These are phyloP conservation scores for Schizopora paradoxa DNA, from an alignment of 1,284 basidiomycete species.

Conservation along the genomic window DNA sequence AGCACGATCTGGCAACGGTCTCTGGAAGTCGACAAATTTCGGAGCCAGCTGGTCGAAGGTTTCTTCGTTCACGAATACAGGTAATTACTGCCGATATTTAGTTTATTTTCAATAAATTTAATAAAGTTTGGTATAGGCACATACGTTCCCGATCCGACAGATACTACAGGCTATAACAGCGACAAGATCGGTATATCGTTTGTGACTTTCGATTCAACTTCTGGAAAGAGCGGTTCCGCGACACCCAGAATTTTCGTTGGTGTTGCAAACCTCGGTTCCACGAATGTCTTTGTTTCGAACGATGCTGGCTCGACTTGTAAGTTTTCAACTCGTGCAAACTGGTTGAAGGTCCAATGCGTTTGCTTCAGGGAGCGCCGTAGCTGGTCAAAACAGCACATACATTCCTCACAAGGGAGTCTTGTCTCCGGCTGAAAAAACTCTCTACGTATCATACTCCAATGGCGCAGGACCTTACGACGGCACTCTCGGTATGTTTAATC, in stretches of 20 bases:
- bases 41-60: conserved; percentile 54
- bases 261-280: conserved; percentile 49
- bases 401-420: conserved; percentile 63
- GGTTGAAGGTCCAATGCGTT: not conserved
- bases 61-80: conserved; percentile 48
- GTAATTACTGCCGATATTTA: conserved; percentile 25
- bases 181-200: conserved; percentile 56
- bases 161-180: conserved; percentile 49
- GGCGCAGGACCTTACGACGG: conserved; percentile 53
- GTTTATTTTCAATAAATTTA: not conserved
- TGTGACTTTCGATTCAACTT: conserved; percentile 60
- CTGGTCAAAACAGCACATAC: conserved; percentile 52
- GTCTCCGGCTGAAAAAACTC: conserved; percentile 47
- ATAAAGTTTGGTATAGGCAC: conserved; percentile 35
- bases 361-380: conserved; percentile 45
- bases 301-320: conserved; percentile 54
- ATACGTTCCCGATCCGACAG: conserved; percentile 49
- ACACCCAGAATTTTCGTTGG: conserved; percentile 65
- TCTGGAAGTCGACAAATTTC: conserved; percentile 58
- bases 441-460: conserved; percentile 54
- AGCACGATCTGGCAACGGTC: conserved; percentile 55
- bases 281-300: conserved; percentile 51
- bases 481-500: conserved; percentile 22
- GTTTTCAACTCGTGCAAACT: conserved; percentile 13
- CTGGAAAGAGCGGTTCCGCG: conserved; percentile 44